Conservation (phyloP, 202 grass and related monocot genomes). For the Schoenoplectus tabernaemontani region DNA sequence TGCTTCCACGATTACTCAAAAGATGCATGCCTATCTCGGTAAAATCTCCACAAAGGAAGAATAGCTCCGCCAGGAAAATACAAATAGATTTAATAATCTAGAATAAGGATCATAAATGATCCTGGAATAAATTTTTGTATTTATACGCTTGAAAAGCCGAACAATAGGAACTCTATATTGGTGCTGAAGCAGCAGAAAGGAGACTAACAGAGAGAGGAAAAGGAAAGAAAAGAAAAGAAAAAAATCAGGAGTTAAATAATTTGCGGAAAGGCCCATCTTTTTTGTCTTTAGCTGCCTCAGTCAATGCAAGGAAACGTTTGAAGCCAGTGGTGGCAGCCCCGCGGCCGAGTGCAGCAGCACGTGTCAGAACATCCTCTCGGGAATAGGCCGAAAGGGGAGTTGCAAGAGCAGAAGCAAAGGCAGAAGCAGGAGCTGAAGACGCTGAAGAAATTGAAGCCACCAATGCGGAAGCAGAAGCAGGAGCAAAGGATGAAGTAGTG, state of each 20-base stretch:
- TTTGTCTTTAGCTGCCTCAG: constrained; percentile 92
- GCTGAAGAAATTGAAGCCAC: constrained; percentile 17
- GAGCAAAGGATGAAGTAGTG: not conserved
- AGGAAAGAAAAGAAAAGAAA: constrained; percentile 15
- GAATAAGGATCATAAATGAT: not conserved
- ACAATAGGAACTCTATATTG: not conserved
- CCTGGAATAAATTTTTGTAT: not conserved
- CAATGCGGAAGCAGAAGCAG: constrained; percentile 28
- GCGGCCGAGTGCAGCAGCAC: constrained; percentile 78
- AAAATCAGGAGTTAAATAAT: constrained; percentile 60
- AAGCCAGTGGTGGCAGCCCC: constrained; percentile 92
- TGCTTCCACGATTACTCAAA: not conserved
- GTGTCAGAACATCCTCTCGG: constrained; percentile 82
- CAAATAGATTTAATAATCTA: not conserved
- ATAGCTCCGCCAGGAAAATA: not conserved
- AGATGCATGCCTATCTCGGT: not conserved
- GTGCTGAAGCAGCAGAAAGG: constrained; percentile 9
- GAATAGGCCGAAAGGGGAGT: constrained; percentile 27
- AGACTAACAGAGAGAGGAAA: constrained; percentile 34
- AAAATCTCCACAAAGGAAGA: not conserved
- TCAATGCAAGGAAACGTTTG: constrained; percentile 95
- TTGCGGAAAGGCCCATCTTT: constrained; percentile 96
- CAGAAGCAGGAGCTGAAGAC: constrained; percentile 33
- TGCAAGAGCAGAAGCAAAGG: constrained; percentile 41
- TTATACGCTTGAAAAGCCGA: not conserved